Evolutionary conservation across 176 grass and related monocot genomes (phyloP), one percentile per base, ranked within the genome.

Genomic region (Oryza australiensis): DNA sequence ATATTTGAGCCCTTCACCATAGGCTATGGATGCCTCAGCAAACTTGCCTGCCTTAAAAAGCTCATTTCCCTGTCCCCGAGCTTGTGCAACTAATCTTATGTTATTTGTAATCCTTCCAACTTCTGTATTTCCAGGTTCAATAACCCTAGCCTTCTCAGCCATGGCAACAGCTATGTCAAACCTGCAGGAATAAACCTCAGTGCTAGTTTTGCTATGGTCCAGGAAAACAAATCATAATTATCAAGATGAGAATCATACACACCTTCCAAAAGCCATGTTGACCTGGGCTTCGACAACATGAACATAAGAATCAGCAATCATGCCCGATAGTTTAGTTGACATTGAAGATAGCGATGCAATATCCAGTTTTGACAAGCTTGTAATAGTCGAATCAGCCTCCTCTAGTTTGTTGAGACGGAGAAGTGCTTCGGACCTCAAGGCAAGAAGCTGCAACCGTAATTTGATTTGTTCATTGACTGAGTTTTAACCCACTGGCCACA

Each of bases 191-290:
- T 2, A 13, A 15, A 32, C 26, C n/a, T 74, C 30, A 71, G 66
- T 62, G 18, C 30, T 62, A 66, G 0, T 38, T 23, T 33, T 22
- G 11, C 24, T 67, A 73, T 5, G 67, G 28, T 12, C 4, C 70
- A 24, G n/a, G 13, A 41, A 80, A 43, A 33, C 18, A 49, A 73
- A 57, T n/a, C 23, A 45, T 28, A 66, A 13, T 26, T 24, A 2
- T 62, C 26, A 33, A 35, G 26, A 20, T 73, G 9, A 60, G 32
- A 51, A 26, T 10, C 26, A n/a, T 70, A 97, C 16, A 15, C 65
- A 97, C 94, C 91, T 94, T 90, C 91, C 91, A 24, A 94, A 66
- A 79, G 89, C 92, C 92, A 97, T 83, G 63, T 92, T 86, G 77
- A 97, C 86, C 86, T 90, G 92, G 5, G 94, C 92, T 79, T 82